A percentile compares a stretch with the other conserved stretches of the same genome.
These are phyloP conservation scores for Bretziella fagacearum DNA, from an alignment of 2,329 filamentous ascomycete genomes.

Conservation along the genomic window DNA sequence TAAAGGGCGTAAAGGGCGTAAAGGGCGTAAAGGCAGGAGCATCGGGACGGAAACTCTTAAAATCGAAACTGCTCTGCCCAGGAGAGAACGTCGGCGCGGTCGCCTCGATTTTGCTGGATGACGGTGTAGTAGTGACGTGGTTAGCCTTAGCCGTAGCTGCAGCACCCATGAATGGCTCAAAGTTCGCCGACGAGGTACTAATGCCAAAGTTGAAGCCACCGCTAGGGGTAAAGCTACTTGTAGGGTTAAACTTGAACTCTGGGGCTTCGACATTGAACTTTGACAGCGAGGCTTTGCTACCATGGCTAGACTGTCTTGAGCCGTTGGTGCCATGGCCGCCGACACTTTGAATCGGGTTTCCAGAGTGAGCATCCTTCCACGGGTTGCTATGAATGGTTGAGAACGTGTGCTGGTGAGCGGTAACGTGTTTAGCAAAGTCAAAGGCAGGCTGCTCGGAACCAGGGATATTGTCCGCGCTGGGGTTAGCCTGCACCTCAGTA, in stretches of 20 bases:
- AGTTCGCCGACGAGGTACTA: conserved; percentile 22
- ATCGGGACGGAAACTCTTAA: conserved; percentile 60
- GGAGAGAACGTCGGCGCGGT: conserved; percentile 57
- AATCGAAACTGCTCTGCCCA: conserved; percentile 45
- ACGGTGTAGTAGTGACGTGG: conserved; percentile 18
- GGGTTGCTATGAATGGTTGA: conserved; percentile 42
- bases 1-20: conserved; percentile 17
- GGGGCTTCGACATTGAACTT: conserved; percentile 80
- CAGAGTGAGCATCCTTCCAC: conserved; percentile 38
- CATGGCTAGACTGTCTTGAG: conserved; percentile 34
- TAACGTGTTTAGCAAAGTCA: conserved; percentile 28
- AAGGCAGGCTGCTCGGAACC: conserved; percentile 36
- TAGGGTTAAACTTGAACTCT: conserved; percentile 64
- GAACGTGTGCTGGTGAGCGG: conserved; percentile 35
- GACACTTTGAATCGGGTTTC: conserved; percentile 20
- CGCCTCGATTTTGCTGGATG: conserved; percentile 43
- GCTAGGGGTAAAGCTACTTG: conserved; percentile 31
- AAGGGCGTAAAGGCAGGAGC: conserved; percentile 60
- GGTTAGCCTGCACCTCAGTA: conserved; percentile 52
- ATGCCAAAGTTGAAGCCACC: conserved; percentile 28
- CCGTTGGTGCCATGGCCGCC: background rate
- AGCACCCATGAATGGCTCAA: conserved; percentile 34
- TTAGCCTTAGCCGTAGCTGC: conserved; percentile 21
- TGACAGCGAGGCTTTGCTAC: conserved; percentile 53
- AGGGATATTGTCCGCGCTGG: conserved; percentile 48